Conservation (phyloP, 345 rosid species). For the Linum lewisii region DNA sequence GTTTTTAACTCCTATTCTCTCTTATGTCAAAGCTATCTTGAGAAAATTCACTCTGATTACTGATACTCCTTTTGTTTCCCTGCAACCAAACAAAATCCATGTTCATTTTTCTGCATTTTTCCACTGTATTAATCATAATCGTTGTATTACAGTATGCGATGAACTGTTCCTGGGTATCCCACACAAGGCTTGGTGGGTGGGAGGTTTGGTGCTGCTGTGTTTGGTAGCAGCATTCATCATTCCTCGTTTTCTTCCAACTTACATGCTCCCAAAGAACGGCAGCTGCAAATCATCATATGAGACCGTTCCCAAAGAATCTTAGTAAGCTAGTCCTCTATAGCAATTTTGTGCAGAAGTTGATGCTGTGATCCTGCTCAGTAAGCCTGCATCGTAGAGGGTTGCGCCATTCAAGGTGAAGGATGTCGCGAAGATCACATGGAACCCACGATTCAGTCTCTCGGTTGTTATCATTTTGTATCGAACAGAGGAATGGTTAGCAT, state of each 20-base stretch:
- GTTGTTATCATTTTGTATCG: no score
- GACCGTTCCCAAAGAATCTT: constrained; percentile 31
- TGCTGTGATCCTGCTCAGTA: no score
- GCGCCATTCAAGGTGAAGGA: no score
- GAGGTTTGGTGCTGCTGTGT: constrained; percentile 43
- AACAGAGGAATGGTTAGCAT: no score
- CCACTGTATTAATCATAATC: not conserved
- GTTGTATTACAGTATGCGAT: constrained; percentile 55
- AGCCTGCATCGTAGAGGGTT: no score
- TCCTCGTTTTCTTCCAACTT: constrained; percentile 50
- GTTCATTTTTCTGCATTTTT: not conserved
- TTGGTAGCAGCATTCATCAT: constrained; percentile 38
- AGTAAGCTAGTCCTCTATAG: not conserved
- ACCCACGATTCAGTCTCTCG: no score
- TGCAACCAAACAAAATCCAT: not conserved
- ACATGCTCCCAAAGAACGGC: constrained; percentile 27
- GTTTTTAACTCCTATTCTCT: no score
- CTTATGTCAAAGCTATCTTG: no score
- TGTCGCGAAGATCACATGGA: no score
- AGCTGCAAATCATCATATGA: constrained; percentile 3
- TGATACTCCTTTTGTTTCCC: not conserved
- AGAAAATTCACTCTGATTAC: no score
- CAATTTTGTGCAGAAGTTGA: no score
- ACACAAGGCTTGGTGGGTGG: constrained; percentile 60
- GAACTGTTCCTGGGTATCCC: constrained; percentile 69